phyloP scores from a whole-genome alignment of 176 grass and related monocot genomes.

The Thalia dealbata region DNA sequence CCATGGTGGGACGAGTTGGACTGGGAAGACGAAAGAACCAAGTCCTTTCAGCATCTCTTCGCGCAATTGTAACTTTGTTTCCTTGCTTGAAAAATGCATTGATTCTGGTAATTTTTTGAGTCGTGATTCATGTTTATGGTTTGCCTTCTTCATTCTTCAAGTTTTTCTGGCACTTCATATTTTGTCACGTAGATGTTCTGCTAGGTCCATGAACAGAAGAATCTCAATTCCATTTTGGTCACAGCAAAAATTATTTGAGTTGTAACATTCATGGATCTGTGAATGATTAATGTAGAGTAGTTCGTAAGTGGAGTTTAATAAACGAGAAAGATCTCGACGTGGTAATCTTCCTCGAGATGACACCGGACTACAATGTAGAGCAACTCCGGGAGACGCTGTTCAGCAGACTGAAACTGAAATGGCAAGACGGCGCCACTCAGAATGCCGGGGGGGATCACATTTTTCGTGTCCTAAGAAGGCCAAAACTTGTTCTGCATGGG shows the following conservation, averaged over 20 bases:
- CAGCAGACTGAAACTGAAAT: slow-evolving; percentile 50
- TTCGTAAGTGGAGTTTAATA: too few species aligned
- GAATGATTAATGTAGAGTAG: too few species aligned
- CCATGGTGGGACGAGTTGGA: background rate
- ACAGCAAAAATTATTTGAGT: too few species aligned
- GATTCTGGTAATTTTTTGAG: too few species aligned
- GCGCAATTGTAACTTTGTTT: slow-evolving; percentile 13
- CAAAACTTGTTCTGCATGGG: slow-evolving; percentile 33
- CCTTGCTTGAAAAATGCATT: slow-evolving; percentile 37
- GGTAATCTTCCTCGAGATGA: slow-evolving; percentile 63
- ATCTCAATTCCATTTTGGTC: too few species aligned
- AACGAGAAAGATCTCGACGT: slow-evolving; percentile 40
- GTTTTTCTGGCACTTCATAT: too few species aligned
- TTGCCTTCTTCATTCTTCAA: too few species aligned
- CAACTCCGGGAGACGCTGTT: slow-evolving; percentile 51
- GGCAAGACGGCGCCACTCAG: slow-evolving; percentile 34
- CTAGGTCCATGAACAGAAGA: too few species aligned
- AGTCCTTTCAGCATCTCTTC: background rate
- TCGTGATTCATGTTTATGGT: too few species aligned
- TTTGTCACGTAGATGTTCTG: too few species aligned
- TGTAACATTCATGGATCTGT: too few species aligned
- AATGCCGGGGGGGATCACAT: slow-evolving; percentile 28
- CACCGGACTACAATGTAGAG: slow-evolving; percentile 31
- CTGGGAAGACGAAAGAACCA: background rate
- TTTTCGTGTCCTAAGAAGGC: background rate